phyloP scores from a whole-genome alignment of 352 stramenopile genomes.

The Phytopythium mirpurense region DNA sequence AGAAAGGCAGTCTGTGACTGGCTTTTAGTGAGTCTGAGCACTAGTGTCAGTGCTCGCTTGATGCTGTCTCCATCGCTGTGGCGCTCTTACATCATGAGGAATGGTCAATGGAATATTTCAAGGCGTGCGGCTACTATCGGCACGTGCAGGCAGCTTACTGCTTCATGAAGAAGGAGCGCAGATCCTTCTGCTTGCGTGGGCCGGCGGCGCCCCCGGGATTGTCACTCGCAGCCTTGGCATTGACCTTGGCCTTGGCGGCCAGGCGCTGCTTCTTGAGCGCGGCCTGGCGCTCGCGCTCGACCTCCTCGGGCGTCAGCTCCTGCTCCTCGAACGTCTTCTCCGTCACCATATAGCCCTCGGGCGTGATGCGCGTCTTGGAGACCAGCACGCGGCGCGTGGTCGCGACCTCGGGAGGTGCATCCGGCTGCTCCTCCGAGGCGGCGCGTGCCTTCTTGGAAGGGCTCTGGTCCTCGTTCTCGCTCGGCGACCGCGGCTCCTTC shows the following conservation, averaged over 20 bases:
- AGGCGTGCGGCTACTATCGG: no score
- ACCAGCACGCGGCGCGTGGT: conserved; percentile 55
- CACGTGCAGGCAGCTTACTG: not conserved
- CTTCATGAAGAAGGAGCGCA: conserved; percentile 58
- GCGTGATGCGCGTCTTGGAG: conserved; percentile 72
- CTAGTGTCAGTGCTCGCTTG: no score
- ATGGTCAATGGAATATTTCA: no score
- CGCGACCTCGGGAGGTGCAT: conserved; percentile 17
- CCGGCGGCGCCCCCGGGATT: no score
- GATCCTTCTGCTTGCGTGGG: conserved; percentile 59
- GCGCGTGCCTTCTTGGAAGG: conserved; percentile 8
- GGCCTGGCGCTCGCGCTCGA: conserved; percentile 40
- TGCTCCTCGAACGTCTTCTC: conserved; percentile 73
- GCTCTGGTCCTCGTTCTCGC: conserved; percentile 15
- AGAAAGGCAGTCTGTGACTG: no score
- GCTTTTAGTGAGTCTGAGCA: no score
- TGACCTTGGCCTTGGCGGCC: conserved; percentile 28
- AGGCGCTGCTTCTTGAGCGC: conserved; percentile 46
- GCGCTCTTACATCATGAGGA: no score
- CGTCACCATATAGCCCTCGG: conserved; percentile 84
- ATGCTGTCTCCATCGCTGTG: no score
- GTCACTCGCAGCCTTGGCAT: no score
- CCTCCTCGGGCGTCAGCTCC: conserved; percentile 51
- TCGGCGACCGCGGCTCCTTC: conserved; percentile 9
- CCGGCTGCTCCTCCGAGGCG: conserved; percentile 22